These are phyloP conservation scores for Metarhizium rileyi DNA, from an alignment of 2,329 filamentous ascomycete species.

Conservation along the genomic window DNA sequence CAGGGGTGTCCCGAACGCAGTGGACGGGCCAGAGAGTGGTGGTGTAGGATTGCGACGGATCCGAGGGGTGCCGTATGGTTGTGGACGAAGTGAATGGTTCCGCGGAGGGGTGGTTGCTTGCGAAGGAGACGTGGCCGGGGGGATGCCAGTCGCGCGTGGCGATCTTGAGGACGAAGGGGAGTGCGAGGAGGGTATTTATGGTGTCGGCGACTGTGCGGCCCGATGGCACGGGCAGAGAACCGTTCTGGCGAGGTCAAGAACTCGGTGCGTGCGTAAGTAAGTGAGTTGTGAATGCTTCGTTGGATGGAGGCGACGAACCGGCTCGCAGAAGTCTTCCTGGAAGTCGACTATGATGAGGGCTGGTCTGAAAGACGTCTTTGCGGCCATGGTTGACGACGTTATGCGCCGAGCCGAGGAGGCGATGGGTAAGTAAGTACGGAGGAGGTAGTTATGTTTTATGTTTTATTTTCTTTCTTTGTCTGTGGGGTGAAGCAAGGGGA, in stretches of 20 bases:
- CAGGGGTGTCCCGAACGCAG: conserved; percentile 67
- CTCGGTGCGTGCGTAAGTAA: too few relatives aligned
- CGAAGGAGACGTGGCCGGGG: conserved; percentile 75
- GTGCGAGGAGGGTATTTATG: conserved; percentile 65
- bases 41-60: conserved; percentile 51
- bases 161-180: conserved; percentile 64
- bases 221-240: conserved; percentile 69
- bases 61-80: conserved; percentile 56
- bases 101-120: conserved; percentile 61
- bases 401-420: neutral
- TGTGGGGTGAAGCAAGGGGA: too few relatives aligned
- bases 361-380: conserved; percentile 31
- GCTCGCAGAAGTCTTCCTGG: conserved; percentile 91
- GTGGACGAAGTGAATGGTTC: conserved; percentile 56
- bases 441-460: too few relatives aligned
- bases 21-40: conserved; percentile 82
- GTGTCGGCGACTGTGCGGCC: conserved; percentile 60
- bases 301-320: conserved; percentile 37
- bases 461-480: too few relatives aligned
- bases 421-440: neutral
- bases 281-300: too few relatives aligned
- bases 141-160: conserved; percentile 95
- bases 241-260: too few relatives aligned
- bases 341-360: conserved; percentile 70
- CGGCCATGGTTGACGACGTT: neutral